phyloP scores from a whole-genome alignment of 83 land plant species.

The Picea abies region DNA sequence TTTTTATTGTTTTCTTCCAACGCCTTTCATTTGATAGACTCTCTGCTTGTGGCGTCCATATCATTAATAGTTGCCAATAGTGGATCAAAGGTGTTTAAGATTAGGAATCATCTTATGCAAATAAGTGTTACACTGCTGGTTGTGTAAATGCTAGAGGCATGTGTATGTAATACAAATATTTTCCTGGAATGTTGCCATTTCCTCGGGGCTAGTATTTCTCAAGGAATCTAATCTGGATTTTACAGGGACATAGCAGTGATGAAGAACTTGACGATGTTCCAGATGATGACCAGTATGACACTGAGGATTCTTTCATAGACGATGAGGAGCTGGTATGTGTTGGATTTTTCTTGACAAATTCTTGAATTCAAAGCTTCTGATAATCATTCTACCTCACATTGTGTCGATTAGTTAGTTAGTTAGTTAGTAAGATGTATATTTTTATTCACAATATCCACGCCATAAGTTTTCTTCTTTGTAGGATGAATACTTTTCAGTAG shows the following conservation, averaged over 20 bases:
- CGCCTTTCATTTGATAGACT: background rate
- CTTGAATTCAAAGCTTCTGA: background rate
- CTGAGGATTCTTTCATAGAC: conserved; percentile 97
- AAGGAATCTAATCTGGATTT: conserved; percentile 2
- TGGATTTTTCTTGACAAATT: conserved; percentile 1
- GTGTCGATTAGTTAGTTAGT: background rate
- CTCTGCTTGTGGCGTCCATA: no score
- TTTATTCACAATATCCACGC: background rate
- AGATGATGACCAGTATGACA: conserved; percentile 97
- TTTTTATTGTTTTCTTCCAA: background rate
- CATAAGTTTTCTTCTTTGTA: conserved; percentile 21
- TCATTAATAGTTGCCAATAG: background rate
- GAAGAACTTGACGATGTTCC: conserved; percentile 77
- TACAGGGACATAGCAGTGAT: conserved; percentile 89
- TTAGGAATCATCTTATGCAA: background rate
- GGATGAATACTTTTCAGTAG: conserved; percentile 98
- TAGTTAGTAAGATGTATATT: background rate
- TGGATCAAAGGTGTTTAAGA: background rate
- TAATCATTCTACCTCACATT: no score
- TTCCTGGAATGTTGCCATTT: background rate
- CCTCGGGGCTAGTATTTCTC: background rate
- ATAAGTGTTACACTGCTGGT: no score
- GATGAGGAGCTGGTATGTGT: conserved; percentile 87
- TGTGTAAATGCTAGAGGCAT: no score
- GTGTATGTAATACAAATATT: background rate